Conservation (phyloP, 2,329 filamentous ascomycete genomes). For the Colletotrichum tofieldiae region DNA sequence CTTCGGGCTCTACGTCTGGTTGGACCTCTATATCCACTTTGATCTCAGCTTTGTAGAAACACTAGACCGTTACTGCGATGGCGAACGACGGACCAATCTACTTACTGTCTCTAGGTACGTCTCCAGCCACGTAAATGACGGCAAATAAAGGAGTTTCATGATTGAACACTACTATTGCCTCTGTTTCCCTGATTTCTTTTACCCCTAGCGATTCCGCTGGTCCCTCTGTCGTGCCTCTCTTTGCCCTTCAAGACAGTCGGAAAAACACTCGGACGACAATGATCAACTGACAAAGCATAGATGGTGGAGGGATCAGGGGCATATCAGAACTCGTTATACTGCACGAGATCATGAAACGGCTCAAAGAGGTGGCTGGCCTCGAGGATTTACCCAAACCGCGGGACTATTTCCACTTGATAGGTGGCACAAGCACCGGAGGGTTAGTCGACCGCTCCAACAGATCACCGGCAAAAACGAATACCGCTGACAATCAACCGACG, state of each 20-base stretch:
- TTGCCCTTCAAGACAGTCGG: too few relatives aligned
- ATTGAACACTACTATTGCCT: neutral
- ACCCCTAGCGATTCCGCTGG: too few relatives aligned
- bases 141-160: neutral
- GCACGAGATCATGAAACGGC: conserved; percentile 47
- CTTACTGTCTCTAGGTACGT: conserved; percentile 38
- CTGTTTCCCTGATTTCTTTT: neutral
- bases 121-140: neutral
- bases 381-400: conserved; percentile 46
- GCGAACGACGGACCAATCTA: conserved; percentile 31
- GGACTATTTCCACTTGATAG: conserved; percentile 50
- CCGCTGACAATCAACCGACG: neutral
- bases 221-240: too few relatives aligned
- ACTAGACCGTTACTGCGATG: neutral
- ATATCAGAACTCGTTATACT: conserved; percentile 49
- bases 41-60: too few relatives aligned
- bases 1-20: neutral
- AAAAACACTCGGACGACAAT: neutral
- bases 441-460: conserved; percentile 26
- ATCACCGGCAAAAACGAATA: neutral
- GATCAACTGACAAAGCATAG: neutral
- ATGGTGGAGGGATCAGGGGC: conserved; percentile 32
- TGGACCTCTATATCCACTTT: neutral
- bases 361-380: conserved; percentile 40
- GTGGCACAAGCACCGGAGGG: conserved; percentile 52